Conservation (phyloP, 495 filamentous ascomycete species). For the Collariella sp. region DNA sequence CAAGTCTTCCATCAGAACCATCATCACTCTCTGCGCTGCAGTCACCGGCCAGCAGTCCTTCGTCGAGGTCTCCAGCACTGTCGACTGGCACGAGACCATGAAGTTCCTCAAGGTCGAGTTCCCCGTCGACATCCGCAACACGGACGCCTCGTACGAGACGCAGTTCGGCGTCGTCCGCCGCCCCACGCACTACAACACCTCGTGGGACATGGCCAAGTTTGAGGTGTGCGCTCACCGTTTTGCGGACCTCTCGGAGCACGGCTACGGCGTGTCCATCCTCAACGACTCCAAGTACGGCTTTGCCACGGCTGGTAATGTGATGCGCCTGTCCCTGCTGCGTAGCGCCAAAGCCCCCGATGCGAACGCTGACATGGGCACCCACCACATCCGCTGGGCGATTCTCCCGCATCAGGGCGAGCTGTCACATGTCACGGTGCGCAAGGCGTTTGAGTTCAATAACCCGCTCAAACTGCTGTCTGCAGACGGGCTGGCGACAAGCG, state of each 20-base stretch:
- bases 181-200: constrained; percentile 93
- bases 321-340: constrained; percentile 83
- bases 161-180: constrained; percentile 82
- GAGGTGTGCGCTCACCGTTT: constrained; percentile 97
- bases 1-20: constrained; percentile 77
- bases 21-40: constrained; percentile 66
- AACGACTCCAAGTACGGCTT: constrained; percentile 98
- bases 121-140: constrained; percentile 84
- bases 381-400: constrained; percentile 85
- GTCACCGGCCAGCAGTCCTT: constrained; percentile 54
- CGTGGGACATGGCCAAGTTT: constrained; percentile 99
- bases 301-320: constrained; percentile 79
- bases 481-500: constrained; percentile 9
- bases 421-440: constrained; percentile 63
- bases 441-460: constrained; percentile 84
- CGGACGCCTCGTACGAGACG: constrained; percentile 91
- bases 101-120: constrained; percentile 99
- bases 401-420: constrained; percentile 71
- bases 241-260: constrained; percentile 89
- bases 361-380: constrained; percentile 91
- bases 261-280: constrained; percentile 85
- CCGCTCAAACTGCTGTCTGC: constrained; percentile 52
- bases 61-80: constrained; percentile 70
- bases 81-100: constrained; percentile 92
- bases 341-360: constrained; percentile 95